Evolutionary conservation across 2,329 filamentous ascomycete species (phyloP).

Genomic region (Colletotrichum sp.): DNA sequence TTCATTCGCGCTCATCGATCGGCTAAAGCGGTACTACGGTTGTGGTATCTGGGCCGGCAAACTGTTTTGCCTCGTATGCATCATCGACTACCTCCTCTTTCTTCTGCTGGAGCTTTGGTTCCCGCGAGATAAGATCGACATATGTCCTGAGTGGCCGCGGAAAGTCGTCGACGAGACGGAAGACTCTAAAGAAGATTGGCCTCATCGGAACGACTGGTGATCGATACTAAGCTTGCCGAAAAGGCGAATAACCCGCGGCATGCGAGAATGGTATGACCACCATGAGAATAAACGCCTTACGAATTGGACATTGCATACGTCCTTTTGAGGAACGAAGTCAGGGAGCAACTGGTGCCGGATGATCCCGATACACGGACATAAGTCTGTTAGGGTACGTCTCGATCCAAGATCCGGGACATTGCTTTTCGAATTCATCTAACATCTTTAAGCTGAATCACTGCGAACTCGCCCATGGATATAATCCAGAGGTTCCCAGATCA

Average conservation of each 20-base stretch:
- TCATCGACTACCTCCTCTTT: conserved; percentile 93
- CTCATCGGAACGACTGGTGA: neutral
- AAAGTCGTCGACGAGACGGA: conserved; percentile 54
- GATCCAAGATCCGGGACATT: neutral
- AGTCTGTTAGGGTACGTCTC: neutral
- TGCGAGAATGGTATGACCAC: neutral
- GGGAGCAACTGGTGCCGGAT: neutral
- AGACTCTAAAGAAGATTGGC: conserved; percentile 15
- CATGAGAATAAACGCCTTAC: neutral
- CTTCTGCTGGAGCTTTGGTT: conserved; percentile 87
- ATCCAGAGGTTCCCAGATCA: neutral
- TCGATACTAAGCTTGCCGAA: neutral
- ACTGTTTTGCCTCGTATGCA: conserved; percentile 91
- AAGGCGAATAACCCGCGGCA: neutral
- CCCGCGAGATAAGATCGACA: conserved; percentile 84
- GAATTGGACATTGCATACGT: neutral
- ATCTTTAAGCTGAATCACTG: neutral
- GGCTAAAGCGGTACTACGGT: conserved; percentile 94
- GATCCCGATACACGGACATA: neutral
- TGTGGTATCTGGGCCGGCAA: conserved; percentile 99
- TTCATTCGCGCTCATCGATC: conserved; percentile 91
- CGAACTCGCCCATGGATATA: neutral
- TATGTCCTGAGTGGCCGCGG: conserved; percentile 89
- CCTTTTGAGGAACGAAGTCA: neutral
- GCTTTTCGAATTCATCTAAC: neutral